Percentiles rank a stretch among this genome's conserved stretches.
These are phyloP conservation scores for Hydnomerulius pinastri DNA, from an alignment of 768 basidiomycete genomes.

Conservation along the genomic window DNA sequence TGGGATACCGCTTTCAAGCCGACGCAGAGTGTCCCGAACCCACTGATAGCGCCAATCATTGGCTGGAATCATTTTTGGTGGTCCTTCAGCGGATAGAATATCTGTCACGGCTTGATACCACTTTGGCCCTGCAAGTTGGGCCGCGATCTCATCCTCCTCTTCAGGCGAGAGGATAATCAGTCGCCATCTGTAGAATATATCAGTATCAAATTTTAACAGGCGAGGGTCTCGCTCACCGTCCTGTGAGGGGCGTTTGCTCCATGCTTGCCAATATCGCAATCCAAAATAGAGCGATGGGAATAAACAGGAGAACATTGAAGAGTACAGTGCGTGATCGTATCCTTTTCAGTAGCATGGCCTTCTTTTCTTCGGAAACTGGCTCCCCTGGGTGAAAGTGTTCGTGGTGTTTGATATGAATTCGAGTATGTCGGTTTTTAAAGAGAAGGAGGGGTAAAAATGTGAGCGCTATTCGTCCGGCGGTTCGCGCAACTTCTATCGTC, in stretches of 20 bases:
- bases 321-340: constrained; percentile 52
- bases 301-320: constrained; percentile 56
- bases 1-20: constrained; percentile 75
- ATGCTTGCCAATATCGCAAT: constrained; percentile 69
- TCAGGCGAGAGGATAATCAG: constrained; percentile 88
- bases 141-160: constrained; percentile 89
- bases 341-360: constrained; percentile 44
- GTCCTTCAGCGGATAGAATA: constrained; percentile 68
- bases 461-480: constrained; percentile 67
- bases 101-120: constrained; percentile 86
- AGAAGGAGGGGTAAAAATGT: constrained; percentile 74
- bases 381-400: constrained; percentile 38
- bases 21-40: constrained; percentile 78
- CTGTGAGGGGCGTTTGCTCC: constrained; percentile 83
- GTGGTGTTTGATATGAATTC: constrained; percentile 49
- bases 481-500: constrained; percentile 70
- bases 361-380: constrained; percentile 55
- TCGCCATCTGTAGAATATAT: constrained; percentile 62
- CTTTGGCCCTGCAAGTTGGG: constrained; percentile 76
- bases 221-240: constrained; percentile 56
- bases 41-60: constrained; percentile 90
- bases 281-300: constrained; percentile 66
- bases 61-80: constrained; percentile 63
- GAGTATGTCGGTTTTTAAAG: constrained; percentile 55
- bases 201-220: not conserved